Evolutionary conservation across 768 basidiomycete genomes (phyloP), one percentile per base, ranked within the genome.

Genomic region (Pleurotus tuber-regium): DNA sequence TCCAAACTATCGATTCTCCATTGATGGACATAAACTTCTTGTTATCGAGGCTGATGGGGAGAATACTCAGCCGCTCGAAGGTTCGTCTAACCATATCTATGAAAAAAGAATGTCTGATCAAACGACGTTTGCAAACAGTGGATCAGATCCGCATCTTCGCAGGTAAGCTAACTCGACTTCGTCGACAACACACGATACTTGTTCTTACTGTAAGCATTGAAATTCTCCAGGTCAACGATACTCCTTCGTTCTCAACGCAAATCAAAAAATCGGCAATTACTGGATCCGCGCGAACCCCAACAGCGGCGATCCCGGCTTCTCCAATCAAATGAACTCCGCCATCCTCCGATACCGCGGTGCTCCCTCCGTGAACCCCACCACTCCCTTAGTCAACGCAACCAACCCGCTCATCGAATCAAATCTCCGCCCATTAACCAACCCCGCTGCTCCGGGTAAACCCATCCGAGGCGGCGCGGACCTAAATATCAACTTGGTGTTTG

Each of bases 211-310:
- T n/a, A n/a, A n/a, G n/a, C n/a, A n/a, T n/a, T n/a, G n/a, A n/a
- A n/a, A n/a, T n/a, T n/a, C n/a, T n/a, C n/a, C n/a, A 55, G 70
- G 67, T 10, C 71, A 73, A 48, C 65, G 71, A 2, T 74, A 73
- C 52, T 72, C 71, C 0, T 61, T 67, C 26, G 59, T 68, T 5
- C 57, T 79, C 12, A 64, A 66, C 1, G 75, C 77, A 6, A 67
- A 70, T 56, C 66, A 76, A 52, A 57, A 65, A 6, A 63, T 75
- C 9, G 66, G 57, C 31, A 79, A 78, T 56, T 79, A 78, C 57
- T 78, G 75, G 68, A 61, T 72, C 33, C 61, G 67, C 44, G 58
- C 68, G 41, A 55, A 65, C 50, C 60, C 59, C 48, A 55, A 57
- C 54, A 43, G 55, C 48, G 59, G 59, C 43, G 40, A 56, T 21